Evolutionary conservation across 495 filamentous ascomycete genomes (phyloP).

Genomic region (Schizothecium vesticola): DNA sequence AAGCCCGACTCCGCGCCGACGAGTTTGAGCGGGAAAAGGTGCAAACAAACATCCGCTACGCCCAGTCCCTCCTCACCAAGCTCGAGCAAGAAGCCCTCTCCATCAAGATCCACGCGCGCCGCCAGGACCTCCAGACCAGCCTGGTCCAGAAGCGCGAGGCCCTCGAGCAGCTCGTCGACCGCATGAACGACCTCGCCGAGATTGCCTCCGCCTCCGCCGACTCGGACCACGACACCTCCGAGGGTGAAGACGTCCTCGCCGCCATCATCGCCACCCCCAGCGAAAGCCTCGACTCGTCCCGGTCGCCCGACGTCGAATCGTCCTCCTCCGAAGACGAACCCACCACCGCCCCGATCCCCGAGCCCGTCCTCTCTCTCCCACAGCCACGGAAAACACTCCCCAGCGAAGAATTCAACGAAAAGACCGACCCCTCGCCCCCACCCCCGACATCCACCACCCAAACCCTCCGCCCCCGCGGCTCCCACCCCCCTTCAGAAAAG

Average conservation of each 20-base stretch:
- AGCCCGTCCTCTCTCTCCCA: slow-evolving; percentile 11
- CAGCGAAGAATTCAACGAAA: background rate
- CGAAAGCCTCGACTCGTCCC: slow-evolving; percentile 39
- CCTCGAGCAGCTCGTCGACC: slow-evolving; percentile 55
- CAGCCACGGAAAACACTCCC: background rate
- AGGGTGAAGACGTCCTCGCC: slow-evolving; percentile 47
- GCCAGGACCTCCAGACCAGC: slow-evolving; percentile 61
- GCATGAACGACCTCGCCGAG: slow-evolving; percentile 57
- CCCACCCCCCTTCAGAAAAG: slow-evolving; percentile 10
- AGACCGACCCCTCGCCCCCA: background rate
- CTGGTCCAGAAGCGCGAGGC: slow-evolving; percentile 58
- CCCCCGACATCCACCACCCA: slow-evolving; percentile 17
- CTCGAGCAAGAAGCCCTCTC: slow-evolving; percentile 67
- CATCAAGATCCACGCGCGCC: slow-evolving; percentile 59
- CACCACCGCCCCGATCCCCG: slow-evolving; percentile 7
- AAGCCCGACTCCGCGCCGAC: slow-evolving; percentile 51
- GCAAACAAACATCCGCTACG: slow-evolving; percentile 74
- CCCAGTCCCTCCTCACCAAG: slow-evolving; percentile 64
- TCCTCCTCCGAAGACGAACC: too few relatives aligned
- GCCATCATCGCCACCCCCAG: slow-evolving; percentile 44
- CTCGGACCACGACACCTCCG: slow-evolving; percentile 36
- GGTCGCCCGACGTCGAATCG: slow-evolving; percentile 24
- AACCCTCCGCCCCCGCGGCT: slow-evolving; percentile 21
- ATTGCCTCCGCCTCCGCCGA: slow-evolving; percentile 32
- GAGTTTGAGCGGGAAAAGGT: slow-evolving; percentile 68